A percentile compares a stretch with the other conserved stretches of the same genome.
Conservation (phyloP, 225 moss, liverwort and hornwort genomes). For the Lunularia cruciata region DNA sequence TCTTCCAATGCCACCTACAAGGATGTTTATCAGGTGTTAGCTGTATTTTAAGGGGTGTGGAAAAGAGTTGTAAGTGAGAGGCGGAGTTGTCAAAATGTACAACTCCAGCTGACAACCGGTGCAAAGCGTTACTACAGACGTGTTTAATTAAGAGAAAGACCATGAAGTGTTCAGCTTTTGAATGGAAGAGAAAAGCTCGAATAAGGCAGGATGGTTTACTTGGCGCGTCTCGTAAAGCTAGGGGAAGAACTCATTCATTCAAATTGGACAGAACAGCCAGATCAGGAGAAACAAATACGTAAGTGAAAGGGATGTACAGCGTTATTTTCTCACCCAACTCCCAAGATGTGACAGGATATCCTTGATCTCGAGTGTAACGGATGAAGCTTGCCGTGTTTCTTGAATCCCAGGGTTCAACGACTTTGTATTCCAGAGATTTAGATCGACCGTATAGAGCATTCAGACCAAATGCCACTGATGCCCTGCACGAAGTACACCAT, state of each 20-base stretch:
- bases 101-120: no score
- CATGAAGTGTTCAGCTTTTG: neutral
- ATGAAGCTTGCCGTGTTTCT: slow-evolving; percentile 80
- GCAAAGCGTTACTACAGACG: neutral
- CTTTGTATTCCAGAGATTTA: slow-evolving; percentile 15
- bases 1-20: slow-evolving; percentile 10
- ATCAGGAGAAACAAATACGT: no score
- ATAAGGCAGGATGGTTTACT: neutral
- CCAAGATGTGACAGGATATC: slow-evolving; percentile 83
- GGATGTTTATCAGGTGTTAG: slow-evolving; percentile 16
- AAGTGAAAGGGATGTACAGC: neutral
- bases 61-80: neutral
- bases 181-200: neutral
- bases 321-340: slow-evolving; percentile 59
- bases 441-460: slow-evolving; percentile 70
- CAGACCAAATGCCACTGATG: slow-evolving; percentile 76
- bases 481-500: slow-evolving; percentile 44
- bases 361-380: slow-evolving; percentile 59
- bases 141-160: neutral
- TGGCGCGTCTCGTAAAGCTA: neutral
- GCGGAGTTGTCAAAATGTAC: neutral
- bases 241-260: no score
- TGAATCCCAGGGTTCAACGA: slow-evolving; percentile 63
- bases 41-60: neutral
- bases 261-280: neutral